Conservation (phyloP, 345 rosid genomes). For the Bruguiera gymnorhiza region DNA sequence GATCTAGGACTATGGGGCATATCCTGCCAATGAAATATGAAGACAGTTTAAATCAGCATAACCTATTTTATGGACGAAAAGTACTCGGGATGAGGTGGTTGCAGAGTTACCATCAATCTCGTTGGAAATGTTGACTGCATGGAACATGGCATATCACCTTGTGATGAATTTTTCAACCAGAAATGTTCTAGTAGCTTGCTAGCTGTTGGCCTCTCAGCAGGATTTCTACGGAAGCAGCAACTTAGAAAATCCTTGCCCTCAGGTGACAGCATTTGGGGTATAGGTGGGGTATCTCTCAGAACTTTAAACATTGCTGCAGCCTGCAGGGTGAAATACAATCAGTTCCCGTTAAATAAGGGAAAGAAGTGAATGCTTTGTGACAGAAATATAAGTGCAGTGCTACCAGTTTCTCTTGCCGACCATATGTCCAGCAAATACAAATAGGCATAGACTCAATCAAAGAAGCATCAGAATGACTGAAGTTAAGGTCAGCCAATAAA, state of each 20-base stretch:
- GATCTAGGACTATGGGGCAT: conserved; percentile 33
- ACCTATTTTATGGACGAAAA: background rate
- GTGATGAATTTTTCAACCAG: conserved; percentile 49
- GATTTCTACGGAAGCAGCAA: conserved; percentile 78
- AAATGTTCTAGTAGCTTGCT: conserved; percentile 69
- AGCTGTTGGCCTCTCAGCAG: conserved; percentile 84
- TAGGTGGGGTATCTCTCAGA: conserved; percentile 70
- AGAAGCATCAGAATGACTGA: too few species aligned
- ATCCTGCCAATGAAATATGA: conserved; percentile 42
- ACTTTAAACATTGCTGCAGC: conserved; percentile 98
- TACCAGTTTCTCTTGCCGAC: too few species aligned
- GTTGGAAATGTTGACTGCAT: conserved; percentile 33
- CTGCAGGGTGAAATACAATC: conserved; percentile 32
- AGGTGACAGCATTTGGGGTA: conserved; percentile 72
- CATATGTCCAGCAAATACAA: too few species aligned
- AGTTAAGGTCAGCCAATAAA: too few species aligned
- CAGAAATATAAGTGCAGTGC: background rate
- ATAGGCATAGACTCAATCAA: too few species aligned
- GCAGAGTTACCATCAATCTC: conserved; percentile 44
- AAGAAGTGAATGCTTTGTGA: background rate
- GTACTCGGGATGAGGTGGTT: background rate
- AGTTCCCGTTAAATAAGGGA: background rate
- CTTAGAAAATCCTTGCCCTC: conserved; percentile 88
- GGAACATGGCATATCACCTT: conserved; percentile 37
- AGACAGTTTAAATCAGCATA: background rate